Evolutionary conservation across 2,329 filamentous ascomycete genomes (phyloP), one percentile per base, ranked within the genome.

Genomic region (Aspergillus thermomutatus): DNA sequence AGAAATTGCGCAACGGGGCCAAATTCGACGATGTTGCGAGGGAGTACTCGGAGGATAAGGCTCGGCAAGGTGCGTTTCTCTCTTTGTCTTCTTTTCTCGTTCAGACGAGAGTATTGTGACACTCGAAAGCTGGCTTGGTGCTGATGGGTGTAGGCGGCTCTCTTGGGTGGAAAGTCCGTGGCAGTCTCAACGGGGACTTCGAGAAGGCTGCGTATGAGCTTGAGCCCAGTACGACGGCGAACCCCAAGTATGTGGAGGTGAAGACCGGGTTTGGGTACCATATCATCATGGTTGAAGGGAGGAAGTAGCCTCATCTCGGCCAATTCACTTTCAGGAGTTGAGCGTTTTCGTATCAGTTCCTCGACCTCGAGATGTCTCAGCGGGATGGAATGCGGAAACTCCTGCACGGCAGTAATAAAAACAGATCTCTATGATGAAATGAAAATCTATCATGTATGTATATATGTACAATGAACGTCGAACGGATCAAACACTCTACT

Each of bases 191-290:
- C 64, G 75, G 75, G 0, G 81, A 81, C 7, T 88, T 87, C 66
- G 84, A 86, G 62, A 83, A 84, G 60, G 81, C 81, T 7, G 85
- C 85, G 21, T 87, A 83, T 69, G 83, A 84, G 25, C 72, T 88
- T 25, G 83, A 86, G 67, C 75, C 80, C 0, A 87, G 83, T 64
- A 83, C 83, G 34, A 87, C 82, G 40, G 78, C 66, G n/a, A 85
- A 77, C 62, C 85, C 85, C 1, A 85, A 84, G 68, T 83, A 80
- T 69, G 83, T 71, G 1, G 85, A 87, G 71, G 81, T 81, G 48
- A 87, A 86, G 76, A 87, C 85, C 8, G 77, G 77, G 14, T 82
- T 85, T 72, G 85, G 85, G n/a, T 88, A 87, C 75, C 85, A 87
- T 72, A 82, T 88, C 61, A 80, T 87, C 52, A 87, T 87, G 84